phyloP scores from a whole-genome alignment of 805 yeast genomes.

The Barnettozyma sp. region DNA sequence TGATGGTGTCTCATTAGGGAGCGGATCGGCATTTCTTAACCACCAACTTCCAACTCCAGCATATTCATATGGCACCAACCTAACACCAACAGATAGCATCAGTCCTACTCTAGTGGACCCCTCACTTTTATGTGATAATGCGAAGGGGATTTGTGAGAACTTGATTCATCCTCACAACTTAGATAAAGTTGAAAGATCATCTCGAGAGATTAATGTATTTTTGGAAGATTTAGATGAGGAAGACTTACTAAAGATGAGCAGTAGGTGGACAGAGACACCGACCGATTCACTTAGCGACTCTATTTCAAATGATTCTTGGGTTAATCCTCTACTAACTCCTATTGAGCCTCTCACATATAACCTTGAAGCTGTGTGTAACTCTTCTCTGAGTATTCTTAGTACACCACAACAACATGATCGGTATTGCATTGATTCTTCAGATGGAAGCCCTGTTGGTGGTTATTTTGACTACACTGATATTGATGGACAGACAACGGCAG shows the following conservation, averaged over 20 bases:
- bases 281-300: not conserved
- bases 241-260: not conserved
- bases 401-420: not conserved
- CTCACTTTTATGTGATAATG: not conserved
- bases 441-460: not conserved
- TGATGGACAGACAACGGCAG: slow-evolving; percentile 3
- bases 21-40: no score
- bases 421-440: no score
- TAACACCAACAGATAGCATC: not conserved
- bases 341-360: slow-evolving; percentile 2
- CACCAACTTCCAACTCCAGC: slow-evolving; percentile 2
- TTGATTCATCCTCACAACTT: not conserved
- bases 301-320: not conserved
- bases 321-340: slow-evolving; percentile 7
- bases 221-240: slow-evolving; percentile 1
- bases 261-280: not conserved
- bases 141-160: not conserved
- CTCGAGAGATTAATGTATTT: not conserved
- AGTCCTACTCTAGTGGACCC: slow-evolving; percentile 1
- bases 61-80: not conserved
- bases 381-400: not conserved
- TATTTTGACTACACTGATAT: not conserved
- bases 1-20: not conserved
- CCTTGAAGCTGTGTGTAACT: slow-evolving; percentile 1
- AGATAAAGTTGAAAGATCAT: not conserved